Percentiles rank a stretch among this genome's conserved stretches.
Evolutionary conservation across 345 rosid species (phyloP).

Genomic region (Zanthoxylum bungeanum): DNA sequence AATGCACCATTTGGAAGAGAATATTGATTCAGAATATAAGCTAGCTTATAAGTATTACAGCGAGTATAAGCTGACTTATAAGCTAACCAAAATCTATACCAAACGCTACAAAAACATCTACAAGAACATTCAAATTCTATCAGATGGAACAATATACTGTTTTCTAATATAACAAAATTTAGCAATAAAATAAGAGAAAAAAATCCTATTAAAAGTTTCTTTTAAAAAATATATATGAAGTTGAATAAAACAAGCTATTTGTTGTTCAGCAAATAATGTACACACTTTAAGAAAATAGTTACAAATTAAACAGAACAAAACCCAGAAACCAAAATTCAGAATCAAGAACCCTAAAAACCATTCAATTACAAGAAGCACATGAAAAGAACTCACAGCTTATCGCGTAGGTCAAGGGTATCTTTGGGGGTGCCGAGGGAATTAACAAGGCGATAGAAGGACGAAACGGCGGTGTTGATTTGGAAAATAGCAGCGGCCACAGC

Average conservation of each 20-base stretch:
- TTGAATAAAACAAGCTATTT: no score
- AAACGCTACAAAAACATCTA: not conserved
- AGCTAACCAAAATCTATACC: no score
- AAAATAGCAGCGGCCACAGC: slow-evolving; percentile 72
- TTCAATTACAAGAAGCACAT: not conserved
- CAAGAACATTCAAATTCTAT: not conserved
- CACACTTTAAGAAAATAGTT: no score
- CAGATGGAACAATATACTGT: not conserved
- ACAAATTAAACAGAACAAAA: no score
- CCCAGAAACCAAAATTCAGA: not conserved
- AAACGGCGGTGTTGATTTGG: slow-evolving; percentile 65
- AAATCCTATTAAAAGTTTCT: no score
- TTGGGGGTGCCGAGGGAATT: slow-evolving; percentile 70
- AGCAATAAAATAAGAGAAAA: no score
- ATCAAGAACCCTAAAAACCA: not conserved
- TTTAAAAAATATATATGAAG: no score
- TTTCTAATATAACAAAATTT: not conserved
- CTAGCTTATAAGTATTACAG: no score
- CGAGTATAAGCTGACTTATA: no score
- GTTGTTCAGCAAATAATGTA: no score
- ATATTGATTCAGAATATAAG: no score
- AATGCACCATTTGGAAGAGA: no score
- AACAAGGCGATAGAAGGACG: slow-evolving; percentile 65
- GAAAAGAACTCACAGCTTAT: slow-evolving; percentile 46
- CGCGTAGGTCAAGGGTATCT: slow-evolving; percentile 65